Conservation (phyloP, 805 yeast species). For the Wickerhamiella nectarea region DNA sequence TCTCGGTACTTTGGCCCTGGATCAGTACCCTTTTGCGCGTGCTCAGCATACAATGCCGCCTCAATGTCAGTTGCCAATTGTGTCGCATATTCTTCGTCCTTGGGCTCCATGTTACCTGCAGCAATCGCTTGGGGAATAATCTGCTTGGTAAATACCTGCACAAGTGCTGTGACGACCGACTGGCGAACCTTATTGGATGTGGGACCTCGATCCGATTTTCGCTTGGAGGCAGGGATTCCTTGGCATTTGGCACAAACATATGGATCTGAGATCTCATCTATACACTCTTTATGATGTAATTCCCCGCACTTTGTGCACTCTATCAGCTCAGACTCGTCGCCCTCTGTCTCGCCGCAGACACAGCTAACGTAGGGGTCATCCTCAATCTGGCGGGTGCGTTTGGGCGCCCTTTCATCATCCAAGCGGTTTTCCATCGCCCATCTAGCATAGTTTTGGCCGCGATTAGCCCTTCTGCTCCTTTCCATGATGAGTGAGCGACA, state of each 20-base stretch:
- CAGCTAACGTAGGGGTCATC: constrained; percentile 14
- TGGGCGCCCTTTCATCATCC: background rate
- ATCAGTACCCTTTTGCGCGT: constrained; percentile 25
- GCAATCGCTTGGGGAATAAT: constrained; percentile 28
- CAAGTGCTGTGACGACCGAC: constrained; percentile 41
- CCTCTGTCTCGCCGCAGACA: constrained; percentile 19
- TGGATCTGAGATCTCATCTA: background rate
- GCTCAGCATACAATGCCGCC: constrained; percentile 32
- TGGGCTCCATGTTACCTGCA: background rate
- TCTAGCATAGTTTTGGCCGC: constrained; percentile 8
- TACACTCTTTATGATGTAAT: constrained; percentile 58
- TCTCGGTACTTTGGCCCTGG: constrained; percentile 43
- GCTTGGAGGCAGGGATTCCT: too few relatives aligned
- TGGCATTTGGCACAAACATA: background rate
- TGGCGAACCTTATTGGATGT: constrained; percentile 30
- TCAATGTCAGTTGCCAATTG: constrained; percentile 40
- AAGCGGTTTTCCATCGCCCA: constrained; percentile 3
- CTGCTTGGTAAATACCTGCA: constrained; percentile 31
- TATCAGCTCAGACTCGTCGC: constrained; percentile 33
- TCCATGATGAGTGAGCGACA: constrained; percentile 6
- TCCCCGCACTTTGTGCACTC: constrained; percentile 50
- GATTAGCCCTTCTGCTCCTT: constrained; percentile 7
- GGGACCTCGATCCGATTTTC: background rate
- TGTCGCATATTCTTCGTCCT: constrained; percentile 20
- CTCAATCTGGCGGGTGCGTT: background rate